A percentile compares a stretch with the other conserved stretches of the same genome.
Evolutionary conservation across 1,284 basidiomycete species (phyloP).

Genomic region (Ustilago cynodontis): DNA sequence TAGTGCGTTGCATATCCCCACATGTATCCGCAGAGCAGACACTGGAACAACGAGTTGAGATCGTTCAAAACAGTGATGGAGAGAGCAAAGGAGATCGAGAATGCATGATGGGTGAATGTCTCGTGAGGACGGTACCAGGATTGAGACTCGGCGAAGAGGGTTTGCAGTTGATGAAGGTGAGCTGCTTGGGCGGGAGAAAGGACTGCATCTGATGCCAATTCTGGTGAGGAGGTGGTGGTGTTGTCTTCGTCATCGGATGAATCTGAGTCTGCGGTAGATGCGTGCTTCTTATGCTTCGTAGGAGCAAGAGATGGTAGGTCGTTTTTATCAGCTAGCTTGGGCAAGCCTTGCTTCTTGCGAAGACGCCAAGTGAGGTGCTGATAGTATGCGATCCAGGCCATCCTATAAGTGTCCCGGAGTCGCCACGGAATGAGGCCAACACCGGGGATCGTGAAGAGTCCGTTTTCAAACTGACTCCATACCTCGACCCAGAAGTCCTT

Average conservation of each 20-base stretch:
- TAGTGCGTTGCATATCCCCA: conserved; percentile 70
- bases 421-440: conserved; percentile 78
- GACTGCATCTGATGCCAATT: conserved; percentile 25
- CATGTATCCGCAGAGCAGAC: conserved; percentile 48
- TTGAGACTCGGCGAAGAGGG: conserved; percentile 39
- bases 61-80: conserved; percentile 74
- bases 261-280: not conserved
- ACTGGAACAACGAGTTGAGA: conserved; percentile 84
- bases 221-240: not conserved
- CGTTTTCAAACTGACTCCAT: conserved; percentile 81
- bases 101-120: conserved; percentile 84
- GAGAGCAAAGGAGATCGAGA: conserved; percentile 75
- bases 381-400: conserved; percentile 77
- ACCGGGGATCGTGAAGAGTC: conserved; percentile 81
- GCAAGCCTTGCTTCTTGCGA: conserved; percentile 39
- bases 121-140: conserved; percentile 86
- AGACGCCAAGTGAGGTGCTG: conserved; percentile 42
- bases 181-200: conserved; percentile 31
- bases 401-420: conserved; percentile 81
- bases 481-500: conserved; percentile 78
- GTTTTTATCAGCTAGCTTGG: conserved; percentile 38
- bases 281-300: conserved; percentile 69
- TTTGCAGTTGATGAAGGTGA: conserved; percentile 36
- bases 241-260: conserved; percentile 16
- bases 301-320: conserved; percentile 71